Evolutionary conservation across 345 rosid species (phyloP), one percentile per base, ranked within the genome.

Genomic region (Garcia nutans): DNA sequence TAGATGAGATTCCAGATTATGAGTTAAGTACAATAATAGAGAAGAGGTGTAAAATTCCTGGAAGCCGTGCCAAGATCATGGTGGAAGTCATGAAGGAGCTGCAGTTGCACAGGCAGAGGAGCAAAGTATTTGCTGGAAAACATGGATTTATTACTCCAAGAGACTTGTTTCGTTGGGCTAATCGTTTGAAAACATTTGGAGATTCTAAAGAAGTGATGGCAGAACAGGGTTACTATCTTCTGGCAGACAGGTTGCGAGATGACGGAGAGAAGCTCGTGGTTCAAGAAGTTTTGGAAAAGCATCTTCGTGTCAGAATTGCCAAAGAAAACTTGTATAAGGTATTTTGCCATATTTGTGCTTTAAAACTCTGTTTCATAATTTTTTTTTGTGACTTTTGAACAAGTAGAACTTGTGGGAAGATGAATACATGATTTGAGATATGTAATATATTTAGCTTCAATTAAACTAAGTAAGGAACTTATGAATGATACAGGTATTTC

Each of bases 41-140:
- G 79, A 79, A 82, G 41, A 85, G 90, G 77, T 90, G 99, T 80
- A 76, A 80, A 77, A 91, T 95, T 56, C 93, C 97, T 5, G 84
- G 82, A 70, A 91, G 89, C 81, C 88, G 93, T 79, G 96, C 98
- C 70, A 80, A 84, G 68, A 85, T 86, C 78, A 93, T 95, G 94
- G 98, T 93, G 69, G 91, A 93, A 55, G 89, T 95, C 72, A 93
- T 95, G 99, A 93, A 87, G 84, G 98, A 91, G 82, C 80, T 95
- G 89, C 98, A 93, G 82, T 83, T 94, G 74, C 93, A 85, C 65
- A 86, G 99, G 78, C 99, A 91, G 85, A 89, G 83, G 75, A 95
- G 97, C 86, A 93, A 93, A 83, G 93, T 91, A 22, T 95, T 95
- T 88, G 98, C 99, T 79, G 99, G 99, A 78, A 95, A 95, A 86